Evolutionary conservation across 768 basidiomycete species (phyloP), one percentile per base, ranked within the genome.

Genomic region (Naganishia antarctica): DNA sequence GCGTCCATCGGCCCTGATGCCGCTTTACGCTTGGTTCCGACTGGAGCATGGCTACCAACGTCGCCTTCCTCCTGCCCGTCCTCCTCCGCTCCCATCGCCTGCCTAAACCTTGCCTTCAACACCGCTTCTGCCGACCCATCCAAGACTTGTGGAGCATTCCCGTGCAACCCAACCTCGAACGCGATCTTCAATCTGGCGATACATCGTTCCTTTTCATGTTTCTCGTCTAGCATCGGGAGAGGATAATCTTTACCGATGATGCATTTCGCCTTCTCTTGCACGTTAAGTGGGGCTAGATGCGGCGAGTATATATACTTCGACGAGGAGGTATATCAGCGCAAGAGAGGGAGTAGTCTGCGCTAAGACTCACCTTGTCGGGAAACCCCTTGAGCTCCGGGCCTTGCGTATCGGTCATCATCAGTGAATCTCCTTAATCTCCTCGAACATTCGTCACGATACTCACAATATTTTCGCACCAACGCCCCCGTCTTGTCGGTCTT

Each of bases 281-380:
- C 67, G 5, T 64, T 59, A 3, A 61, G 11, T 8, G 78, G 78
- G 1, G 79, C 78, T n/a, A 64, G 59, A 61, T 75, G 75, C 1
- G 79, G 79, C 8, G 73, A 67, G 68, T 79, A 80, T 62, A 80
- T 78, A 69, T 76, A 78, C 74, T 77, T n/a, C n/a, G n/a, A n/a
- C n/a, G n/a, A 29, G 26, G 23, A 21, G 16, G 48, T 13, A 11
- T 1, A 9, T 57, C 18, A n/a, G 53, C 16, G 4, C 25, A 29
- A 23, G 21, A 12, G 15, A 11, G 60, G 3, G 58, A 23, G 21
- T 8, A 26, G 26, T 40, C 0, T 21, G 51, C 43, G 66, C 51
- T 26, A n/a, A n/a, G 16, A 50, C 66, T 48, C 28, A 74, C 76
- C 67, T 80, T 80, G 70, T 79, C 79, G 9, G 78, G 75, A n/a